Percentiles rank a stretch among this genome's conserved stretches.
phyloP scores from a whole-genome alignment of 768 basidiomycete species.

The Termitomyces sp. region DNA sequence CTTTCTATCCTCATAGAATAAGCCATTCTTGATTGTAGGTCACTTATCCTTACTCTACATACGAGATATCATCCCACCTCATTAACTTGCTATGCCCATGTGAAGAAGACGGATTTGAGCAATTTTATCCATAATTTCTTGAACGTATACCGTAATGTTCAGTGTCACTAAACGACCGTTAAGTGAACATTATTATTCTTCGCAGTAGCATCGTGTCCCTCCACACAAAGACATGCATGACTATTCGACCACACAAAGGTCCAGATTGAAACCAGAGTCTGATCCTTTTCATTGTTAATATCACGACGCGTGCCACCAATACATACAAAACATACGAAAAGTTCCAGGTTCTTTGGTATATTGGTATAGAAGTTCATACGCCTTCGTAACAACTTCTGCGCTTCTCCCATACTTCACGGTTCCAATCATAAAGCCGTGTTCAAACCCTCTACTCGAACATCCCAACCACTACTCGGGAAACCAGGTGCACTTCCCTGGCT shows the following conservation, averaged over 20 bases:
- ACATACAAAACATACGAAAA: no score
- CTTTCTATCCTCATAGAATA: neutral
- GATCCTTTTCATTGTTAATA: neutral
- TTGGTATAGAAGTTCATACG: neutral
- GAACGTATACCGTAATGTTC: neutral
- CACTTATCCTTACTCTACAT: neutral
- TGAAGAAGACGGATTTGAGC: neutral
- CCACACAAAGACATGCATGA: no score
- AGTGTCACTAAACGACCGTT: neutral
- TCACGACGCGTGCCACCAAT: no score
- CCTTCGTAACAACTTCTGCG: neutral
- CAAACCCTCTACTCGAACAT: conserved; percentile 16
- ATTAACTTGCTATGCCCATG: neutral
- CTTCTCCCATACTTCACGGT: neutral
- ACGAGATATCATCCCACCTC: neutral
- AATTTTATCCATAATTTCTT: neutral
- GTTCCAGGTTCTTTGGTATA: neutral
- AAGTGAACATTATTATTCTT: neutral
- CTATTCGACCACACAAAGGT: no score
- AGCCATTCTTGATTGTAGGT: neutral
- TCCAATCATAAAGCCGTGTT: conserved; percentile 14
- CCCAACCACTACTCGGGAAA: conserved; percentile 26
- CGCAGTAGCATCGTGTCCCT: no score
- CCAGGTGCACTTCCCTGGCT: conserved; percentile 19
- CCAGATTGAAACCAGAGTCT: no score